Base-by-base conservation (phyloP, 257 asterid species). In the Solanum corneliomulleri region DNA sequence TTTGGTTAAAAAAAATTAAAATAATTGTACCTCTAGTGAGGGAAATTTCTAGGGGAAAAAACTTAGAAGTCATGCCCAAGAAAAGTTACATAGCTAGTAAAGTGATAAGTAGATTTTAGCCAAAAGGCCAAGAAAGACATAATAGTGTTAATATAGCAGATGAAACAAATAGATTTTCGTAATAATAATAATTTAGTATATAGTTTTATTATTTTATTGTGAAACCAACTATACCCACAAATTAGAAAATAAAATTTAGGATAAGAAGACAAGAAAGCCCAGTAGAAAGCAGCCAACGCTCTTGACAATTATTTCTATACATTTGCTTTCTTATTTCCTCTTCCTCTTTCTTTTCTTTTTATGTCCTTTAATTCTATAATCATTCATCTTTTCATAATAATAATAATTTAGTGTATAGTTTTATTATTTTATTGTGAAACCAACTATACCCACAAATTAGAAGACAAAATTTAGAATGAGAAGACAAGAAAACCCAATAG, bases 241-340 rank as follows among this genome's bases (percentile, higher is more conserved):
- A 78, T 45, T 78, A 27, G 84, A 25, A 25, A 15, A 64, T 15
- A 77, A 77, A 44, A 27, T 25, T 72, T 41, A 41, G 64, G 64
- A 78, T 72, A 29, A 72, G 29, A 72, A 72, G 84, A 9, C 62
- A 16, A 42, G 83, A 42, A 78, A 78, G 41, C 64, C 37, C 13
- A 78, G 64, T 7, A 77, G 25, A 16, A 64, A 44, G 84, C 84
- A 47, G 83, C 90, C 89, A 90, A 85, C 89, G 86, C 78, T 89
- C 83, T 39, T n/a, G 93, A 87, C 98, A 93, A 92, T 90, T 89
- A 88, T 89, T 90, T 86, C 94, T 88, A 90, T 90, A 86, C 83
- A 66, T 78, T 20, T 42, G 82, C 62, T 47, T 39, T 70, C 39
- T 85, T 91, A 94, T 92, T 64, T 89, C 78, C 95, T 92, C 94